Base-by-base conservation (phyloP, 139 green algal genomes). In the Chlamydomonas incerta region DNA sequence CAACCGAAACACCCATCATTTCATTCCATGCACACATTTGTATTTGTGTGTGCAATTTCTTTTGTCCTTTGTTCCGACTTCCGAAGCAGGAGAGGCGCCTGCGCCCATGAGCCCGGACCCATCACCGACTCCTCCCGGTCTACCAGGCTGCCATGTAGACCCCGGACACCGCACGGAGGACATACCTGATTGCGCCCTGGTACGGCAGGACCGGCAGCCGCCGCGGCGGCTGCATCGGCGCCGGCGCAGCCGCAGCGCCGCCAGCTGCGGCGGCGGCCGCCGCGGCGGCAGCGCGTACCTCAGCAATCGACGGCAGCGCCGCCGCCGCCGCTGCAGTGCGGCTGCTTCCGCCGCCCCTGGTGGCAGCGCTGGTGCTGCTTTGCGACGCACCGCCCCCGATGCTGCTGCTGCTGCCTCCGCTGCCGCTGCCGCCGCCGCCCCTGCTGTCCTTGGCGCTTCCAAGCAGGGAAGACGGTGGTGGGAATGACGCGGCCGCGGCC, bases 231-330 rank as follows among this genome's bases (percentile, higher is more conserved):
- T 21, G 31, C 29, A 10, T 29, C 29, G 47, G 29, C 8, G 18
- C 52, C 20, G 52, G 3, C 10, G 72, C 72, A 6, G 60, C 24
- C 41, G 41, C 20, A 33, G 31, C 52, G 41, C 72, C 47, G 47
- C 29, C 50, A 14, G 47, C 72, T 6, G 31, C 73, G 5, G 63
- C 63, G 28, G 60, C 75, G 1, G 76, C 76, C 8, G 62, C 62
- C 29, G 77, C 77, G n/a, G 35, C 74, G 28, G 77, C 77, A 1
- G 77, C 77, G 10, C 63, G 77, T 17, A 74, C 77, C 77, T 83
- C 77, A 6, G 63, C 77, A 23, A 83, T 74, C 9, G 77, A 74
- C 28, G 77, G 77, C 77, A 83, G 77, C 29, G 75, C 37, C 21
- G 73, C 29, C 20, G 14, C 21, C 65, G 65, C n/a, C n/a, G 65